These are phyloP conservation scores for Filobasidium floriforme DNA, from an alignment of 768 basidiomycete species.

Conservation along the genomic window DNA sequence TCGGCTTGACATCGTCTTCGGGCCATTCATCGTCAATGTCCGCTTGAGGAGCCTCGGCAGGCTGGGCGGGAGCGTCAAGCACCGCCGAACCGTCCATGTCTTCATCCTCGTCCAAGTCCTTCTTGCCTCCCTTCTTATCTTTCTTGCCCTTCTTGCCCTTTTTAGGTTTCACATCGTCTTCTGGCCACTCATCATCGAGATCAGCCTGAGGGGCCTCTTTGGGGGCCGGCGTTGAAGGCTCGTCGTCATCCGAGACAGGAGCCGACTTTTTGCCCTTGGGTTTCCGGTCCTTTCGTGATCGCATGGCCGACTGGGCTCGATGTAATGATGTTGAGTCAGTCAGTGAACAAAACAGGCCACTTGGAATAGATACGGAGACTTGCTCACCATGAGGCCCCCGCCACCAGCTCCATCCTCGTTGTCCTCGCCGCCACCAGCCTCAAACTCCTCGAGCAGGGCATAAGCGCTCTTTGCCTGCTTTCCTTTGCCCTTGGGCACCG, in stretches of 20 bases:
- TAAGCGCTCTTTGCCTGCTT: conserved; percentile 24
- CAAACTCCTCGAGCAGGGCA: conserved; percentile 30
- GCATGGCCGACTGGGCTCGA: neutral
- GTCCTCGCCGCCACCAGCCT: conserved; percentile 33
- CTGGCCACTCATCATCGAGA: conserved; percentile 17
- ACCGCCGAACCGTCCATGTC: conserved; percentile 24
- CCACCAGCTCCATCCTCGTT: conserved; percentile 34
- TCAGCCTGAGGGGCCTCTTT: conserved; percentile 26
- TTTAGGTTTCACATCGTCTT: conserved; percentile 45
- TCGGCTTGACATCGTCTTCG: conserved; percentile 59
- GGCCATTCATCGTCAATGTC: conserved; percentile 60
- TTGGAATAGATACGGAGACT: neutral
- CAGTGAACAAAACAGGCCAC: neutral
- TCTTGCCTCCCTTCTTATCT: conserved; percentile 36
- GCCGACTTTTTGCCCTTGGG: conserved; percentile 39
- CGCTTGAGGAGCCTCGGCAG: conserved; percentile 27
- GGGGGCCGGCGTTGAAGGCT: conserved; percentile 21
- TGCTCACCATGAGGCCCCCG: conserved; percentile 39
- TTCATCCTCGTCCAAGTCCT: conserved; percentile 18
- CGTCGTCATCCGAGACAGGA: conserved; percentile 24
- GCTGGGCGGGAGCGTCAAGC: conserved; percentile 39
- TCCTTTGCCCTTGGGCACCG: conserved; percentile 22
- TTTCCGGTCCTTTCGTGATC: conserved; percentile 11
- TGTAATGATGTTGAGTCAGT: neutral
- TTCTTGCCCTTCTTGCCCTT: conserved; percentile 57